phyloP scores from a whole-genome alignment of 495 filamentous ascomycete genomes.

The Cudoniella acicularis region DNA sequence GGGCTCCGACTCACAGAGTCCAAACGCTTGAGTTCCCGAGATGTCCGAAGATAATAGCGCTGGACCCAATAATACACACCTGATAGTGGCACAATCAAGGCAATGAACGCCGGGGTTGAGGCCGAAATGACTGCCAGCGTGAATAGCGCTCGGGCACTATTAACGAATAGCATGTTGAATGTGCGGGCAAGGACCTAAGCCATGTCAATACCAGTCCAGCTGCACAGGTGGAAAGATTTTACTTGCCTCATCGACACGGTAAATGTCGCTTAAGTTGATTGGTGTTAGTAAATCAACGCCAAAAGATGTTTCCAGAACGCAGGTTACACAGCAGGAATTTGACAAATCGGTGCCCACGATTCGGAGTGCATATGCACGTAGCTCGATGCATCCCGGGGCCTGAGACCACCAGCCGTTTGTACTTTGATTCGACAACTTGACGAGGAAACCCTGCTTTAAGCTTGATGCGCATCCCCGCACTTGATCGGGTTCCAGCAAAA shows the following conservation, averaged over 20 bases:
- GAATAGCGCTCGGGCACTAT: conserved; percentile 77
- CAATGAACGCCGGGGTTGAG: conserved; percentile 75
- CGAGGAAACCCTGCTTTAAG: neutral
- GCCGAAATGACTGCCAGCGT: conserved; percentile 82
- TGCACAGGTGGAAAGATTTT: neutral
- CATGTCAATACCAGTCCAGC: conserved; percentile 12
- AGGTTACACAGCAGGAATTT: conserved; percentile 21
- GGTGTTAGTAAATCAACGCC: conserved; percentile 19
- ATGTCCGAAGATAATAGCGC: conserved; percentile 94
- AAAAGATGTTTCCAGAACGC: conserved; percentile 13
- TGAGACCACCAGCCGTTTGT: neutral
- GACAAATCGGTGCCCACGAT: conserved; percentile 8
- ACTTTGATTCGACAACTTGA: neutral
- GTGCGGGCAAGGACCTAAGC: conserved; percentile 72
- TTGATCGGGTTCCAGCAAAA: neutral
- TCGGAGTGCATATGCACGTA: conserved; percentile 26
- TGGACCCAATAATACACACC: conserved; percentile 90
- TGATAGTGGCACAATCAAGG: conserved; percentile 74
- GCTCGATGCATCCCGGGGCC: neutral
- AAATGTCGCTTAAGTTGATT: conserved; percentile 67
- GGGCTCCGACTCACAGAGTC: conserved; percentile 94
- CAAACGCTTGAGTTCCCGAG: conserved; percentile 90
- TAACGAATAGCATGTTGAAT: conserved; percentile 93
- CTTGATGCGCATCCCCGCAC: neutral
- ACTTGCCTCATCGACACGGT: conserved; percentile 76